phyloP scores from a whole-genome alignment of 805 yeast species.

The Sugiyamaella qingdaonensis region DNA sequence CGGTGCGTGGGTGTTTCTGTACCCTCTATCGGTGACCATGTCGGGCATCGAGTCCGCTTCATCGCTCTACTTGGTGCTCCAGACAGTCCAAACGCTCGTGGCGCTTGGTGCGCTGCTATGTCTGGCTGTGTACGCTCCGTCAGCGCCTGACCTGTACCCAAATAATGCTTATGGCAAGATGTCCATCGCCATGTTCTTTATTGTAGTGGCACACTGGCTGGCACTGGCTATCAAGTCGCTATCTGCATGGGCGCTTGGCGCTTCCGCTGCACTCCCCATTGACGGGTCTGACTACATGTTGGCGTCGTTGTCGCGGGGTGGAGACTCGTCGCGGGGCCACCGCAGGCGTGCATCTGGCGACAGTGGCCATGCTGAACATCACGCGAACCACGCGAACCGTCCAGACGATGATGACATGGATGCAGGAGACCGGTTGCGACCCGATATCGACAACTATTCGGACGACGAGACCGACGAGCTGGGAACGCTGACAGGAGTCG shows the following conservation, averaged over 20 bases:
- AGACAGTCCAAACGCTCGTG: constrained; percentile 47
- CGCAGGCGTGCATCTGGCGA: constrained; percentile 19
- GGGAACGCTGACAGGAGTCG: background rate
- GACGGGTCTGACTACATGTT: constrained; percentile 32
- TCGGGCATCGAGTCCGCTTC: constrained; percentile 48
- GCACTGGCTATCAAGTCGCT: constrained; percentile 50
- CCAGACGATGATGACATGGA: constrained; percentile 7
- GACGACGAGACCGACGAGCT: constrained; percentile 11
- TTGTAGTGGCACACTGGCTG: constrained; percentile 50
- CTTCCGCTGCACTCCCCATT: constrained; percentile 23
- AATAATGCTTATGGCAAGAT: constrained; percentile 66
- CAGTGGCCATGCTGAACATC: constrained; percentile 21
- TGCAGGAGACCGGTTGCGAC: background rate
- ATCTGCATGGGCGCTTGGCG: constrained; percentile 39
- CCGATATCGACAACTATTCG: constrained; percentile 6
- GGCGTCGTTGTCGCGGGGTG: constrained; percentile 11
- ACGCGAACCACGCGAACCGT: constrained; percentile 3
- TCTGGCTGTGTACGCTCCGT: constrained; percentile 52
- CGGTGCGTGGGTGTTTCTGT: constrained; percentile 47
- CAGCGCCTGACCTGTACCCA: constrained; percentile 70
- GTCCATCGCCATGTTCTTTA: constrained; percentile 55
- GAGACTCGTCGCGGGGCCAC: constrained; percentile 10
- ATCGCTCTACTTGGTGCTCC: constrained; percentile 53
- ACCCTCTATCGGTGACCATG: constrained; percentile 66
- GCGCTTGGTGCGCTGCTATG: constrained; percentile 49